phyloP scores from a whole-genome alignment of 169 alveolate genomes.

The Eimeria falciformis region DNA sequence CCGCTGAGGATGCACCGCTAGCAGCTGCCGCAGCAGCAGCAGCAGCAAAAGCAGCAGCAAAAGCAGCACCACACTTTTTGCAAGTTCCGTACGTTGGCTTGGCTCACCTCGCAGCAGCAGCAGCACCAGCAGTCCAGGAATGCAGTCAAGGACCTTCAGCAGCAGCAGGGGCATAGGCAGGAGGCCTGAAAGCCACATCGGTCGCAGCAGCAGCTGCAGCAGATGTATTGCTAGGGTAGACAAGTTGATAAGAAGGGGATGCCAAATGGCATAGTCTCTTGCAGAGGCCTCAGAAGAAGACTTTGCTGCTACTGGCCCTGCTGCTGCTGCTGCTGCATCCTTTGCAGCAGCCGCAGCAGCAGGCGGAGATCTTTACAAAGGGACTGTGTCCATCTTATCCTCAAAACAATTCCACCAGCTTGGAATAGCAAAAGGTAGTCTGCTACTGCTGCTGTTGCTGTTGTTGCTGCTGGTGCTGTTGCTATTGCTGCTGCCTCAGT shows the following conservation, averaged over 20 bases:
- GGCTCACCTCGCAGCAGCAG: not conserved
- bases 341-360: constrained; percentile 23
- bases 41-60: not conserved
- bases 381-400: constrained; percentile 32
- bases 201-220: constrained; percentile 33
- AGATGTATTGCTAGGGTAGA: constrained; percentile 4
- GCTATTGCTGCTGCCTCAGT: constrained; percentile 1
- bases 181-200: constrained; percentile 1
- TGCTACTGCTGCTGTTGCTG: not conserved
- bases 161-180: not conserved
- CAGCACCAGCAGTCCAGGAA: not conserved
- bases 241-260: not conserved
- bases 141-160: not conserved
- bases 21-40: constrained; percentile 5
- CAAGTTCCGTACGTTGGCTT: not conserved
- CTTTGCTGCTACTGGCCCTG: constrained; percentile 14
- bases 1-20: not conserved
- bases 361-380: not conserved
- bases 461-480: not conserved
- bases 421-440: constrained; percentile 62
- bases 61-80: not conserved
- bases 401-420: constrained; percentile 15
- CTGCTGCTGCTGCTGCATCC: constrained; percentile 18
- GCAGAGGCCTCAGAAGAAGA: constrained; percentile 24
- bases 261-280: not conserved